Conservation (phyloP, 805 yeast species). For the Pichia membranifaciens region DNA sequence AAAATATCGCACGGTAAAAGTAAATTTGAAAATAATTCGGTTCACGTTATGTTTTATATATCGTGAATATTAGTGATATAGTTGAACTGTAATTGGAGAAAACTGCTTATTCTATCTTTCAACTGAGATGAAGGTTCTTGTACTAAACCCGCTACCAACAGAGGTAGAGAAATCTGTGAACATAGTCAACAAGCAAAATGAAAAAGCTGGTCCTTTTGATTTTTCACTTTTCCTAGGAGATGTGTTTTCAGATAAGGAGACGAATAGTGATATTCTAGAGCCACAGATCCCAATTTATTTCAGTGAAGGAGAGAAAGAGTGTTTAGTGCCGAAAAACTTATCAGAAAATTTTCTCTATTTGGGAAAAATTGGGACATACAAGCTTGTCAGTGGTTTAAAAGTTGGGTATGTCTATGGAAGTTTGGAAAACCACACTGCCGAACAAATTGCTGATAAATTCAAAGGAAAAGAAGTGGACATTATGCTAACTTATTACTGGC, state of each 20-base stretch:
- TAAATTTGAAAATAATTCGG: no score
- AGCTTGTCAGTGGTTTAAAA: slow-evolving; percentile 39
- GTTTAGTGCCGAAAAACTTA: slow-evolving; percentile 17
- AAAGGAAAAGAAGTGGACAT: slow-evolving; percentile 40
- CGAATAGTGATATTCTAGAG: slow-evolving; percentile 8
- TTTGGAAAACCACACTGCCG: slow-evolving; percentile 24
- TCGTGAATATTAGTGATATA: no score
- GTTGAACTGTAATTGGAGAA: no score
- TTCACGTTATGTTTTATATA: no score
- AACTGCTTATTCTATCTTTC: no score
- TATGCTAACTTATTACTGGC: slow-evolving; percentile 57
- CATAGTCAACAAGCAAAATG: slow-evolving; percentile 43
- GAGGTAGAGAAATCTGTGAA: slow-evolving; percentile 38
- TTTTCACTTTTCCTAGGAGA: slow-evolving; percentile 50
- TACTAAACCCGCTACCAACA: slow-evolving; percentile 40
- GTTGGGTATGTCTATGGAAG: slow-evolving; percentile 41
- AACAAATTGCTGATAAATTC: slow-evolving; percentile 17
- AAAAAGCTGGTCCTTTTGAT: slow-evolving; percentile 64
- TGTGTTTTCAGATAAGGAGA: slow-evolving; percentile 22
- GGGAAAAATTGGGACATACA: slow-evolving; percentile 33
- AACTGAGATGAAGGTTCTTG: slow-evolving; percentile 25
- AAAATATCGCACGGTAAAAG: no score
- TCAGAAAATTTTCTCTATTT: slow-evolving; percentile 24
- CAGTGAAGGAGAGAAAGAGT: slow-evolving; percentile 20
- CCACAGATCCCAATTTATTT: slow-evolving; percentile 19